These are phyloP conservation scores for Hemisphaericaspora xylofermentans DNA, from an alignment of 1,139 yeast species.

Conservation along the genomic window DNA sequence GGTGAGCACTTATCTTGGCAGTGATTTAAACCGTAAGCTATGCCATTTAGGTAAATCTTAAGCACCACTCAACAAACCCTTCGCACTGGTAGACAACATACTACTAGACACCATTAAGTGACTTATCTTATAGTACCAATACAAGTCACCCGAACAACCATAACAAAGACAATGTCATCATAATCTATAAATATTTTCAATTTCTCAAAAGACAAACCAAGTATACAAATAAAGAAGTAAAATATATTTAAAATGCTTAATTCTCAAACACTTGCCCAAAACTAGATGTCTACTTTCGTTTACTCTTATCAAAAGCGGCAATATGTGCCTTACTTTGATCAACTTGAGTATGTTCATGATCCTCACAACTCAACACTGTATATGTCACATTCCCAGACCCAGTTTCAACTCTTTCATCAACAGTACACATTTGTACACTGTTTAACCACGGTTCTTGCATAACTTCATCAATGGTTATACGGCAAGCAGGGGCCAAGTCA, in stretches of 20 bases:
- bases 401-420: constrained; percentile 38
- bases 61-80: too few relatives aligned
- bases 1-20: too few relatives aligned
- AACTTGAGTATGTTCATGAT: constrained; percentile 83
- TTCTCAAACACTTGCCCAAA: too few relatives aligned
- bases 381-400: constrained; percentile 32
- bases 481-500: constrained; percentile 78
- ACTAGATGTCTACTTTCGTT: constrained; percentile 51
- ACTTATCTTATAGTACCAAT: too few relatives aligned
- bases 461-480: constrained; percentile 82
- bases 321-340: constrained; percentile 94
- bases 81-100: too few relatives aligned
- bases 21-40: too few relatives aligned
- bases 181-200: background rate
- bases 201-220: background rate
- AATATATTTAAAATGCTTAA: too few relatives aligned
- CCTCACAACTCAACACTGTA: constrained; percentile 42
- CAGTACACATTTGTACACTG: constrained; percentile 64
- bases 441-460: constrained; percentile 77
- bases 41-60: too few relatives aligned
- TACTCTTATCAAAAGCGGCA: constrained; percentile 83
- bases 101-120: too few relatives aligned
- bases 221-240: constrained; percentile 4
- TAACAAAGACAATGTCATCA: background rate
- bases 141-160: too few relatives aligned